Conservation (phyloP, 2,329 filamentous ascomycete species). For the Sporothrix variecibatus region DNA sequence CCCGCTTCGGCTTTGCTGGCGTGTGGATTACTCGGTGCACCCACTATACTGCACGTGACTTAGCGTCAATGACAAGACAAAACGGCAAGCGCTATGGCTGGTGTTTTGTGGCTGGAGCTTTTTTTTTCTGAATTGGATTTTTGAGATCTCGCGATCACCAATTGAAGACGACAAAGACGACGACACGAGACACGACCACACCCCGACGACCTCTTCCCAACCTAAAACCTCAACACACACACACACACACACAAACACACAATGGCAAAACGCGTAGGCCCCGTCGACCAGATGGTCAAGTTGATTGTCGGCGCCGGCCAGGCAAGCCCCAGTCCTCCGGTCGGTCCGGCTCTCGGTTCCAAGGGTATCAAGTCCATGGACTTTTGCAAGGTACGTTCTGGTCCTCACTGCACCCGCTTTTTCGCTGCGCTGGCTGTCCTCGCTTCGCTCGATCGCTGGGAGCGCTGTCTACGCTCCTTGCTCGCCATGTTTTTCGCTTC, state of each 20-base stretch:
- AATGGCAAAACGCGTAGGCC: constrained; percentile 56
- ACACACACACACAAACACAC: constrained; percentile 23
- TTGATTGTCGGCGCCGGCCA: constrained; percentile 96
- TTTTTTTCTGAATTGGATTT: constrained; percentile 7
- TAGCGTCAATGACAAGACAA: background rate
- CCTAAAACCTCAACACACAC: background rate
- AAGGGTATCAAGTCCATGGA: constrained; percentile 99
- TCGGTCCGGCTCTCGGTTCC: constrained; percentile 92
- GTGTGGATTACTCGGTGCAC: background rate
- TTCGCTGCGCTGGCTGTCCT: constrained; percentile 19
- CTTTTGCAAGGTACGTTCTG: constrained; percentile 81
- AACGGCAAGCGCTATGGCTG: too few relatives aligned
- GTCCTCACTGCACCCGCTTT: background rate
- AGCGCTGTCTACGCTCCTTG: background rate
- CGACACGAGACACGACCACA: background rate
- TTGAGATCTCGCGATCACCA: background rate
- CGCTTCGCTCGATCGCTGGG: background rate
- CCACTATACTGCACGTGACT: background rate
- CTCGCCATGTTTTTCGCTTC: background rate
- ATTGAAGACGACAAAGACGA: background rate
- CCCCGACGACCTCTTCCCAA: background rate
- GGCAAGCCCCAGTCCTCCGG: constrained; percentile 90
- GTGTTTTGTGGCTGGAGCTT: constrained; percentile 14
- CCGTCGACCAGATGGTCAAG: constrained; percentile 80
- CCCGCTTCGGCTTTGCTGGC: background rate